Conservation (phyloP, 768 basidiomycete genomes). For the Phaeotremella fagi region DNA sequence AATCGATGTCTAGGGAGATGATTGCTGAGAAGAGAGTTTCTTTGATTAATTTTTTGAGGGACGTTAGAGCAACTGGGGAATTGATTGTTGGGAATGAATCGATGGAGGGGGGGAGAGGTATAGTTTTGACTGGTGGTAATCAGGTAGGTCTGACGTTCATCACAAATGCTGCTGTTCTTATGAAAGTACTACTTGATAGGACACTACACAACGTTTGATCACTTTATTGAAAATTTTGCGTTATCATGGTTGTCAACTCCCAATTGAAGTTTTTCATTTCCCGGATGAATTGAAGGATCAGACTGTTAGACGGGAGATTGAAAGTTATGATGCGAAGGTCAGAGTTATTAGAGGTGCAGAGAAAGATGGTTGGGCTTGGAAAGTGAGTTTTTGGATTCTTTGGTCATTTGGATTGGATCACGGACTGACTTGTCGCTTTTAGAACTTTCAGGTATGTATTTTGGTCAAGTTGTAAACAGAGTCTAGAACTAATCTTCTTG, state of each 20-base stretch:
- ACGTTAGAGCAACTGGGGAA: slow-evolving; percentile 32
- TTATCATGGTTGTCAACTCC: slow-evolving; percentile 42
- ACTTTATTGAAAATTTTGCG: slow-evolving; percentile 48
- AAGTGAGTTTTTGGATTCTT: slow-evolving; percentile 21
- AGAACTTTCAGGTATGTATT: slow-evolving; percentile 26
- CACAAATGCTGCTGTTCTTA: neutral
- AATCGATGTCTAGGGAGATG: slow-evolving; percentile 22
- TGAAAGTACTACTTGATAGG: slow-evolving; percentile 17
- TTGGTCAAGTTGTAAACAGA: too few species aligned
- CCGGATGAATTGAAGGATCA: slow-evolving; percentile 45
- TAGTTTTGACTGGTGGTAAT: slow-evolving; percentile 50
- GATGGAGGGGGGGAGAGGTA: slow-evolving; percentile 37
- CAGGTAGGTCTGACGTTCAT: slow-evolving; percentile 22
- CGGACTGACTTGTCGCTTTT: too few species aligned
- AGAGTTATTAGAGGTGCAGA: slow-evolving; percentile 15
- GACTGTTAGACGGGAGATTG: slow-evolving; percentile 32
- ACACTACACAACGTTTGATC: slow-evolving; percentile 47
- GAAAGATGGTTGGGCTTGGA: slow-evolving; percentile 33
- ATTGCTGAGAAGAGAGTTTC: slow-evolving; percentile 34
- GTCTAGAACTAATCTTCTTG: too few species aligned
- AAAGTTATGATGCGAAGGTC: slow-evolving; percentile 44
- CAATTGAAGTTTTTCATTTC: slow-evolving; percentile 51
- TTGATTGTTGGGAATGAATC: slow-evolving; percentile 21
- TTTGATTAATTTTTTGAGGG: slow-evolving; percentile 40
- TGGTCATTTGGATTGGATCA: neutral